These are phyloP conservation scores for Parachaetomium inaequale DNA, from an alignment of 495 filamentous ascomycete species.

Conservation along the genomic window DNA sequence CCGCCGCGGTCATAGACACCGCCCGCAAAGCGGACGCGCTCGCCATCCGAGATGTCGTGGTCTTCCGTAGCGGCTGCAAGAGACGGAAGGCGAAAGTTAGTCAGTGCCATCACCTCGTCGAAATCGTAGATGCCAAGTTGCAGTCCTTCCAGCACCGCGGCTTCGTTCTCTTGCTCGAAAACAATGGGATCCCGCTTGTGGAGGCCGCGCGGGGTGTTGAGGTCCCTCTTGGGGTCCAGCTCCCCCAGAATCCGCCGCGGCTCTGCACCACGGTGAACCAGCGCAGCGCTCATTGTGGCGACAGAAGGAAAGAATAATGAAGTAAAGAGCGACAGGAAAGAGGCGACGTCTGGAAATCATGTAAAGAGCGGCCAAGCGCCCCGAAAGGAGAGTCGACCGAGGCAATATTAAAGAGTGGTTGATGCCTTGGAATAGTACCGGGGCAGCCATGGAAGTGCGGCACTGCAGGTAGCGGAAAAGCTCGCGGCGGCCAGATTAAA, in stretches of 20 bases:
- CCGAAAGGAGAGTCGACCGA: too few species aligned
- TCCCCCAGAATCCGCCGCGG: constrained; percentile 21
- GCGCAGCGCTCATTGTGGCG: neutral
- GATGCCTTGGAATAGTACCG: too few species aligned
- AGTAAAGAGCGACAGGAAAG: too few species aligned
- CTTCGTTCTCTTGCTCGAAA: constrained; percentile 28
- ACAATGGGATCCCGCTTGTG: constrained; percentile 25
- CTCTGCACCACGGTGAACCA: neutral
- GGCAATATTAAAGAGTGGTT: too few species aligned
- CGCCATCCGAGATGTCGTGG: constrained; percentile 24
- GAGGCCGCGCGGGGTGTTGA: constrained; percentile 17
- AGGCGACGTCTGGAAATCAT: too few species aligned
- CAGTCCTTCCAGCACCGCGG: constrained; percentile 18
- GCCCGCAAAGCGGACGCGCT: neutral
- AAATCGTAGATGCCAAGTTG: constrained; percentile 22
- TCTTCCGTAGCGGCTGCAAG: constrained; percentile 14
- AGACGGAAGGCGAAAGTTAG: constrained; percentile 15
- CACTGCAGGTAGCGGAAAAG: too few species aligned
- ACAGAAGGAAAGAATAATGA: neutral
- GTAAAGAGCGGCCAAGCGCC: too few species aligned
- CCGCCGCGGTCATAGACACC: neutral
- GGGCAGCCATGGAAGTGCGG: too few species aligned
- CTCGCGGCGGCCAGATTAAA: too few species aligned
- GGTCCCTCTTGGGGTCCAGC: constrained; percentile 21
- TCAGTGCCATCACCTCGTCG: constrained; percentile 24